These are phyloP conservation scores for Aspergillus fischeri DNA, from an alignment of 2,329 filamentous ascomycete species.

Conservation along the genomic window DNA sequence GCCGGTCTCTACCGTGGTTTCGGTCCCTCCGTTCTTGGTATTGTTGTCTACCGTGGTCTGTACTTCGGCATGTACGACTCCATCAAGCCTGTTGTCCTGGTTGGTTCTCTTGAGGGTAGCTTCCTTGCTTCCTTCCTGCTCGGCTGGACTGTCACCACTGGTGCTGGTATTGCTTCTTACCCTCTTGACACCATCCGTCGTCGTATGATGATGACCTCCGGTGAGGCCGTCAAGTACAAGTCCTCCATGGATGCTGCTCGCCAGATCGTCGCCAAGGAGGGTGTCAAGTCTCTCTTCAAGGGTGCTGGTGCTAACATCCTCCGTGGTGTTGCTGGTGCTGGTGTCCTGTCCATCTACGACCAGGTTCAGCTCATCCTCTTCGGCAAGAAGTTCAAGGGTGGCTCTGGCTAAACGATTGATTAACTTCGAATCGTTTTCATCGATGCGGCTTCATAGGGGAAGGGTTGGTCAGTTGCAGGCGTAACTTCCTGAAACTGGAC, in stretches of 20 bases:
- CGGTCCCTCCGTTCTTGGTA: conserved; percentile 98
- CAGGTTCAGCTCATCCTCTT: conserved; percentile 99
- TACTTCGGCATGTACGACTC: conserved; percentile 99
- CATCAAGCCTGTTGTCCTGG: conserved; percentile 96
- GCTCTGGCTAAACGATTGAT: conserved; percentile 31
- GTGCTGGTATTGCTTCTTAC: conserved; percentile 99
- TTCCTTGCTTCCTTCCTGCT: conserved; percentile 99
- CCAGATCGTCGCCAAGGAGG: conserved; percentile 96
- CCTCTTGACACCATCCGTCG: conserved; percentile 99
- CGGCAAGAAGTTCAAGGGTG: conserved; percentile 81
- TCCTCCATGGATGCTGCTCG: conserved; percentile 89
- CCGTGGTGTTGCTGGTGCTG: conserved; percentile 99
- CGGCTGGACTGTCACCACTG: conserved; percentile 98
- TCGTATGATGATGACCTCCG: conserved; percentile 99
- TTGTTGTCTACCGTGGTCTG: conserved; percentile 99
- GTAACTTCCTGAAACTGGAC: conserved; percentile 25
- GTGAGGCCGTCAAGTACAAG: conserved; percentile 98
- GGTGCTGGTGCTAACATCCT: conserved; percentile 99
- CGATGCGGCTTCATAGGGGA: conserved; percentile 16
- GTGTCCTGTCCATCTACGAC: conserved; percentile 99
- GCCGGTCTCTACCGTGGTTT: conserved; percentile 99
- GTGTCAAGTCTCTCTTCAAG: conserved; percentile 99
- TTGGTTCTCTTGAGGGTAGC: conserved; percentile 89
- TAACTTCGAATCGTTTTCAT: conserved; percentile 14
- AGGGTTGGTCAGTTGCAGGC: conserved; percentile 25